These are phyloP conservation scores for Pseudonitzschia delicatissima DNA, from an alignment of 108 stramenopile species.

Conservation along the genomic window DNA sequence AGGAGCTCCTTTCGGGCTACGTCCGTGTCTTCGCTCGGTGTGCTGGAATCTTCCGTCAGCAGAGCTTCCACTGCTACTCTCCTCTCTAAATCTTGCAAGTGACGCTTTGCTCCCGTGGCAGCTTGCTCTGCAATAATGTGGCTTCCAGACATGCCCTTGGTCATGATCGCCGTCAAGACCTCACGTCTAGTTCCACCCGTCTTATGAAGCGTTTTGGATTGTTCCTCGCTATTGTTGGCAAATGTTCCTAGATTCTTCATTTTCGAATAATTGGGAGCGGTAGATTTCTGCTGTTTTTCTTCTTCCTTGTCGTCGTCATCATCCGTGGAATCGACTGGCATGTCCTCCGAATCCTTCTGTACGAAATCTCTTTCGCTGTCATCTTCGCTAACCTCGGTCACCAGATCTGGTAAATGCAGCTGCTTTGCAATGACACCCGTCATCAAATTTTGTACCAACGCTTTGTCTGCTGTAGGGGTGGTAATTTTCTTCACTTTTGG, in stretches of 20 bases:
- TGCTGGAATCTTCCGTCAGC: slow-evolving; percentile 25
- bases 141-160: slow-evolving; percentile 71
- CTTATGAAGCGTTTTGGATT: slow-evolving; percentile 28
- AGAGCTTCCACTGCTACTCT: slow-evolving; percentile 73
- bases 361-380: background rate
- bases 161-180: slow-evolving; percentile 84
- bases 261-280: slow-evolving; percentile 13
- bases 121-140: slow-evolving; percentile 75
- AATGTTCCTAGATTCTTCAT: slow-evolving; percentile 18
- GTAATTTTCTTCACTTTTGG: slow-evolving; percentile 20
- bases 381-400: background rate
- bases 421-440: slow-evolving; percentile 34
- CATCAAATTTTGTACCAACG: slow-evolving; percentile 31
- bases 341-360: background rate
- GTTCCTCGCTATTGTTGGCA: slow-evolving; percentile 9
- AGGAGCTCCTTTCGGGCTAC: slow-evolving; percentile 26
- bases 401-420: slow-evolving; percentile 33
- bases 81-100: slow-evolving; percentile 72
- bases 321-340: background rate
- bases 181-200: slow-evolving; percentile 72
- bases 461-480: slow-evolving; percentile 31
- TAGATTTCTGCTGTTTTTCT: slow-evolving; percentile 1
- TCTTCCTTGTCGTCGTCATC: background rate
- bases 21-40: slow-evolving; percentile 12
- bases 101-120: slow-evolving; percentile 60